These are phyloP conservation scores for Fusarium brevicatenulatum DNA, from an alignment of 2,329 filamentous ascomycete species.

Conservation along the genomic window DNA sequence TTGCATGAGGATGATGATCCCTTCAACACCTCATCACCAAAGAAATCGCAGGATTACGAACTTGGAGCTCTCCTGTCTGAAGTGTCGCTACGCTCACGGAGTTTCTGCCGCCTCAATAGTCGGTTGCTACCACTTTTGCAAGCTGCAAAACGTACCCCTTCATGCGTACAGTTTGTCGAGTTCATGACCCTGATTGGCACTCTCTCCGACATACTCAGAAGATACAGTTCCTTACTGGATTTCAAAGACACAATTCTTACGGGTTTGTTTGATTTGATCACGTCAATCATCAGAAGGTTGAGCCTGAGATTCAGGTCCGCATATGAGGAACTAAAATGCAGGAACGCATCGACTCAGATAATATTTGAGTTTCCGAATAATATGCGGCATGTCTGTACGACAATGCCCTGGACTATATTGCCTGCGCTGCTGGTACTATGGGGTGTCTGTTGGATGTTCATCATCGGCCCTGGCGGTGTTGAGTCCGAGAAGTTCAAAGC, in stretches of 20 bases:
- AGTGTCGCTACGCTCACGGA: not conserved
- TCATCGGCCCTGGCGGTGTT: not conserved
- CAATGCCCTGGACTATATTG: not conserved
- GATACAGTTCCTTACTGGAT: not conserved
- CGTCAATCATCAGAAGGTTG: not conserved
- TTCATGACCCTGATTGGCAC: fast-evolving
- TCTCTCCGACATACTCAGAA: not conserved
- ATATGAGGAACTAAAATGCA: not conserved
- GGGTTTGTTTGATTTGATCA: not conserved
- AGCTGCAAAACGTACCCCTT: fast-evolving
- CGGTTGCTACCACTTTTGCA: not conserved
- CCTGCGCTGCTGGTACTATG: not conserved
- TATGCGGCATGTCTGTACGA: not conserved
- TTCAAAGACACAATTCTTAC: not conserved
- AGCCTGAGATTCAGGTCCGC: not conserved
- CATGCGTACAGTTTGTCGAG: not conserved
- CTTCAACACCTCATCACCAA: no score
- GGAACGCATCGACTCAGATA: not conserved
- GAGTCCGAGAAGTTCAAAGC: not conserved
- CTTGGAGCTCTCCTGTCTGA: not conserved
- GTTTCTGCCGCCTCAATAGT: not conserved
- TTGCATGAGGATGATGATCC: fast-evolving
- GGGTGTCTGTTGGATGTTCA: not conserved
- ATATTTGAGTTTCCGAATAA: not conserved
- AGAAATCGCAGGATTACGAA: fast-evolving